Evolutionary conservation across 257 asterid species (phyloP), one percentile per base, ranked within the genome.

Genomic region (Avicennia marina): DNA sequence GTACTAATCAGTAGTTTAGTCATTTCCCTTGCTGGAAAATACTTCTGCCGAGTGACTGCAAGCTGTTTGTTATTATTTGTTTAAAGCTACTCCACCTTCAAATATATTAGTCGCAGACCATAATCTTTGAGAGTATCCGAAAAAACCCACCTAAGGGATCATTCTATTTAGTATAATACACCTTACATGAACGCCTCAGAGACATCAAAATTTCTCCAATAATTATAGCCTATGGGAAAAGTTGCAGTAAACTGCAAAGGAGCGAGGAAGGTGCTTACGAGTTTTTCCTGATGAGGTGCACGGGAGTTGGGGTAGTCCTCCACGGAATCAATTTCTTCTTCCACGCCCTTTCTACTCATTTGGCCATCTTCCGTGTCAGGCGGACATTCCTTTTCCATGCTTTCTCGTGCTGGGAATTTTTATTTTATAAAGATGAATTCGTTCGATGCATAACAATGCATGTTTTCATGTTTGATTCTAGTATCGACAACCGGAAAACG

Each of bases 251-350:
- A 38, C 11, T n/a, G 38, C 11, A 11, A 38, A n/a, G 13, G 20
- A 26, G 13, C 16, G 36, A 46, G 22, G 58, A 63, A 47, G 64
- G 74, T 76, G 89, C 33, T 84, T n/a, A n/a, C 63, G 89, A 78
- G 69, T 43, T 81, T 22, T 76, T 84, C 69, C 60, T 84, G 59
- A 63, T 84, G 8, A 89, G 89, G 12, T 84, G 89, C 82, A 72
- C 89, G 9, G 89, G 85, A 53, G 71, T 84, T 19, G 94, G 81
- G 73, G 61, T 81, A 74, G 76, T 78, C 69, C 86, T 84, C 50
- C 94, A 84, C 40, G 86, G 85, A 48, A 82, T 76, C 49, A 78
- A 76, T 62, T 78, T 78, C 74, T 67, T 81, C 79, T 81, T 78
- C 73, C 81, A 68, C 36, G 81, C 83, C 42, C 74, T 81, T 24